Base-by-base conservation (phyloP, 2,329 filamentous ascomycete species). In the Metarhizium rileyi region DNA sequence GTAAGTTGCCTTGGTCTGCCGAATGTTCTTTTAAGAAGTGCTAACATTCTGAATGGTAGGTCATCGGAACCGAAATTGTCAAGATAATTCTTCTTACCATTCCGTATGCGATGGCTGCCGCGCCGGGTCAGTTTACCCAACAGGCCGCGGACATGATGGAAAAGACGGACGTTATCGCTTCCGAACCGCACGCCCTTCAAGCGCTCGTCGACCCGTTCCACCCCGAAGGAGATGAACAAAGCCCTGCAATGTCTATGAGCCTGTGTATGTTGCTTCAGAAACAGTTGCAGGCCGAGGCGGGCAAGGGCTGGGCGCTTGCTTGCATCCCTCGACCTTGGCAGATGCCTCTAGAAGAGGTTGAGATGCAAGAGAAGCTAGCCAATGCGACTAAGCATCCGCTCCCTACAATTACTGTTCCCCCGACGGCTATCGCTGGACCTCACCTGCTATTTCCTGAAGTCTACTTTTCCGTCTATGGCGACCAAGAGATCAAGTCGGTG, bases 21-120 rank as follows among this genome's bases (percentile, higher is more conserved):
- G 43, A 26, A 30, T 16, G 22, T 9, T 16, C 22, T 5, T 10
- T 35, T 48, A 35, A 14, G 25, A 5, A 20, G 35, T 47, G 30
- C 52, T 58, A 47, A 60, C 50, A 5, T 14, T 44, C 46, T 26
- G 10, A 4, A 10, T 48, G 20, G n/a, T 33, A 83, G 78, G 83
- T 78, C 0, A 79, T 84, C 54, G 81, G 81, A 45, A 83, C 94
- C 40, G 93, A 97, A 70, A 79, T 98, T 30, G 90, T 96, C 65
- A 97, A 96, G 70, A 90, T 96, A 59, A 96, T 98, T 56, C 80
- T 97, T 42, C 80, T 96, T 45, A 95, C 91, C 0, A 86, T 98
- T 51, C 91, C 93, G 0, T 98, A 97, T 65, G 76, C 89, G 49
- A 83, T 95, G 76, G 80, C 84, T 9, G 81, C 87, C 3, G 80